Percentiles rank a stretch among this genome's conserved stretches.
phyloP scores from a whole-genome alignment of 768 basidiomycete species.

The Tylopilus vinaceipallidus region DNA sequence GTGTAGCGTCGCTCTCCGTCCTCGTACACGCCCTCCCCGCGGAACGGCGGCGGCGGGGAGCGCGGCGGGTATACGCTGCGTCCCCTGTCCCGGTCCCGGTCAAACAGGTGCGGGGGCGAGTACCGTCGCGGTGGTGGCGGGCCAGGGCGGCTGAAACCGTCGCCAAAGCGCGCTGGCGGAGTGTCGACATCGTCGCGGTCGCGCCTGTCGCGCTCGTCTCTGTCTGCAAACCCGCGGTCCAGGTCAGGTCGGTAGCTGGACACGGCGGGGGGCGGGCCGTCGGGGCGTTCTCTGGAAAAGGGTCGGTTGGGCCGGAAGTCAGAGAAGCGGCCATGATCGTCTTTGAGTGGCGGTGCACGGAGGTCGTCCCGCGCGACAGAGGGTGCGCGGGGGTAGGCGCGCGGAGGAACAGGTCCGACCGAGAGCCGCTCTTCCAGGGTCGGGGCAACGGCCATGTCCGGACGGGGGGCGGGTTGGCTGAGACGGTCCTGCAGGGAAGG shows the following conservation, averaged over 20 bases:
- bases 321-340: slow-evolving; percentile 21
- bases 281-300: slow-evolving; percentile 37
- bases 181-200: slow-evolving; percentile 39
- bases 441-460: slow-evolving; percentile 28
- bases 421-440: slow-evolving; percentile 44
- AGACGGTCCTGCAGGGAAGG: slow-evolving; percentile 40
- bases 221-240: slow-evolving; percentile 35
- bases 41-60: slow-evolving; percentile 28
- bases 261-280: slow-evolving; percentile 4
- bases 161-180: slow-evolving; percentile 35
- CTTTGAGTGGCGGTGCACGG: slow-evolving; percentile 30
- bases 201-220: slow-evolving; percentile 33
- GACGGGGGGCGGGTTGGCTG: slow-evolving; percentile 31
- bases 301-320: slow-evolving; percentile 32
- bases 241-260: slow-evolving; percentile 40
- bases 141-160: slow-evolving; percentile 24
- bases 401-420: slow-evolving; percentile 28
- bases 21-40: slow-evolving; percentile 29
- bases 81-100: slow-evolving; percentile 28
- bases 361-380: slow-evolving; percentile 37
- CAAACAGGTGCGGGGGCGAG: slow-evolving; percentile 33
- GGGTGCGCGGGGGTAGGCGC: slow-evolving; percentile 20
- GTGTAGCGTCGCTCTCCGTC: slow-evolving; percentile 36
- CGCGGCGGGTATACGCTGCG: slow-evolving; percentile 31
- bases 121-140: slow-evolving; percentile 15